A percentile compares a stretch with the other conserved stretches of the same genome.
Conservation (phyloP, 108 stramenopile species). For the Cyclotella distinguenda region DNA sequence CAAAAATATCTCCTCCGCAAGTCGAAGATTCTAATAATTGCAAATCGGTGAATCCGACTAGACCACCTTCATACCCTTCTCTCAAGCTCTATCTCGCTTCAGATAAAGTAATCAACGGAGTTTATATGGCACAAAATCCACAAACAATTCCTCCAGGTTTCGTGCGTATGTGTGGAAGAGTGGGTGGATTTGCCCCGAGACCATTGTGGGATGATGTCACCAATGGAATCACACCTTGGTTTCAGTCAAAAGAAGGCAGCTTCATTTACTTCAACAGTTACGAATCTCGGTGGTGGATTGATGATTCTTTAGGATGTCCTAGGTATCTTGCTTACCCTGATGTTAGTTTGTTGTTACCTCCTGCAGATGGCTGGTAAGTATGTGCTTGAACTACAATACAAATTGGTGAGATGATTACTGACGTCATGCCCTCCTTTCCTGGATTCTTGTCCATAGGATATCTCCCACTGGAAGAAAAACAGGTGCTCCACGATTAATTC, state of each 20-base stretch:
- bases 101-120: conserved; percentile 16
- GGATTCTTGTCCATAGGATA: too few species aligned
- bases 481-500: conserved; percentile 32
- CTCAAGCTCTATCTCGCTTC: conserved; percentile 12
- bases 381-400: too few species aligned
- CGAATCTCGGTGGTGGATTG: conserved; percentile 36
- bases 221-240: conserved; percentile 40
- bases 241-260: conserved; percentile 25
- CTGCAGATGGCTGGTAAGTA: conserved; percentile 27
- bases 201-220: conserved; percentile 34
- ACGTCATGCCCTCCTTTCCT: too few species aligned
- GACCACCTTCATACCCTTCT: conserved; percentile 7
- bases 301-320: conserved; percentile 10
- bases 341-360: conserved; percentile 33
- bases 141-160: conserved; percentile 31
- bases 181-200: conserved; percentile 35
- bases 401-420: too few species aligned
- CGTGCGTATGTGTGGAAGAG: conserved; percentile 26
- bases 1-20: neutral
- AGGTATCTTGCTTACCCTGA: conserved; percentile 34
- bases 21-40: neutral
- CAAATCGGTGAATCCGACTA: neutral
- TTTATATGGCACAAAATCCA: conserved; percentile 29
- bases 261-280: conserved; percentile 35
- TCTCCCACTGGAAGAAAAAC: conserved; percentile 21